Evolutionary conservation across 2,329 filamentous ascomycete species (phyloP), one percentile per base, ranked within the genome.

Genomic region (Cyclaneusma minus): DNA sequence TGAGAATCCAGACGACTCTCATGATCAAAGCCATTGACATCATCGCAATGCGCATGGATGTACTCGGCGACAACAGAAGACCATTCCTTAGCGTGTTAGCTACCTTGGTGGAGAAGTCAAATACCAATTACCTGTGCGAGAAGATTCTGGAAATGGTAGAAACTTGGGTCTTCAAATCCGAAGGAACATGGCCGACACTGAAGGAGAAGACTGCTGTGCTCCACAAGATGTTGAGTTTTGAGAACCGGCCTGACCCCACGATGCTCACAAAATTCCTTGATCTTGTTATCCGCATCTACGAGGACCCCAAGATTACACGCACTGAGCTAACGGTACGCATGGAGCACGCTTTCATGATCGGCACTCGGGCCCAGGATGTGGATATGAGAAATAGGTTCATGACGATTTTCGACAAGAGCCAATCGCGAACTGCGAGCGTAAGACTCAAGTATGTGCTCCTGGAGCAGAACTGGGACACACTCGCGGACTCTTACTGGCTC

Each of bases 201-300:
- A 99, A 99, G 51, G 91, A 98, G 54, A 98, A 98, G 59, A 95
- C 87, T 1, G 91, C 91, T 1, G 89, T 99, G 1, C 58, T 99
- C n/a, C 85, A 92, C 43, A 99, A 98, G 56, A 99, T 99, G 89
- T 59, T 95, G 10, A 75, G 85, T 0, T 98, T 98, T 40, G 89
- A 99, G 52, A 72, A 81, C 30, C 69, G 89, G 20, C 56, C 66
- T 15, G 87, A 95, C 45, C 69, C 75, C 16, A 83, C 77, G 1
- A 75, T 98, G 56, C 62, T 98, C 30, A 84, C 77, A 39, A 87
- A 87, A 46, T 99, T 95, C 56, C 62, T 98, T 31, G 81, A 95
- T 37, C 69, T 99, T 14, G 89, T 99, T 14, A 92, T 98, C 40
- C 75, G 85, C 25, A 94, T 99, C 32, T 99, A 99, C 48, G 91